Evolutionary conservation across 169 alveolate species (phyloP).

Genomic region (Babesia bigemina): DNA sequence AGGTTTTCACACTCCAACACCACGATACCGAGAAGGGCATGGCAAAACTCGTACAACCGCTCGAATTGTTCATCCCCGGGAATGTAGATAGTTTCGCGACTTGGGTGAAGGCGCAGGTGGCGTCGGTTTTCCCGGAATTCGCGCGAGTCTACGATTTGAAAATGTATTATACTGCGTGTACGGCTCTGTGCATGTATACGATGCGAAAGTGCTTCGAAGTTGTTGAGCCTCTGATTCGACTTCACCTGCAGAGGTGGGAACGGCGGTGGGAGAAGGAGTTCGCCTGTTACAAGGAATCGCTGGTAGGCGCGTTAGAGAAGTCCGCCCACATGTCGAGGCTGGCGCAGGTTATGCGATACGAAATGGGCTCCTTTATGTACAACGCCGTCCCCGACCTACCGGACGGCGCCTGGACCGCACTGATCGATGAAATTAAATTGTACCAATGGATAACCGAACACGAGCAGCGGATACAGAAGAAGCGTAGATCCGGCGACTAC

Average conservation of each 20-base stretch:
- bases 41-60: background rate
- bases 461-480: background rate
- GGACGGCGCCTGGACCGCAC: background rate
- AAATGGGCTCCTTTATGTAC: background rate
- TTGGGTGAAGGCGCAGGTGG: background rate
- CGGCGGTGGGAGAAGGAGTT: slow-evolving; percentile 36
- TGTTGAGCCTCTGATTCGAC: background rate
- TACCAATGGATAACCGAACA: background rate
- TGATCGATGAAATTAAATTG: slow-evolving; percentile 9
- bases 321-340: slow-evolving; percentile 10
- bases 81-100: background rate
- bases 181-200: background rate
- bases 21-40: background rate
- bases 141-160: background rate
- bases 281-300: background rate
- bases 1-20: background rate
- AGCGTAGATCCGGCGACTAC: background rate
- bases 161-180: background rate
- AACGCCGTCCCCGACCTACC: background rate
- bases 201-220: background rate
- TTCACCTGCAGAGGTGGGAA: slow-evolving; percentile 45
- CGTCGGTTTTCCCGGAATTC: background rate
- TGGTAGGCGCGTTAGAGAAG: background rate
- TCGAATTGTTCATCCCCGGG: background rate
- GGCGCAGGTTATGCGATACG: slow-evolving; percentile 19